Percentiles rank a stretch among this genome's conserved stretches.
These are phyloP conservation scores for Allomyces arbusculus DNA, from an alignment of 192 early-diverging fungal species.

Conservation along the genomic window DNA sequence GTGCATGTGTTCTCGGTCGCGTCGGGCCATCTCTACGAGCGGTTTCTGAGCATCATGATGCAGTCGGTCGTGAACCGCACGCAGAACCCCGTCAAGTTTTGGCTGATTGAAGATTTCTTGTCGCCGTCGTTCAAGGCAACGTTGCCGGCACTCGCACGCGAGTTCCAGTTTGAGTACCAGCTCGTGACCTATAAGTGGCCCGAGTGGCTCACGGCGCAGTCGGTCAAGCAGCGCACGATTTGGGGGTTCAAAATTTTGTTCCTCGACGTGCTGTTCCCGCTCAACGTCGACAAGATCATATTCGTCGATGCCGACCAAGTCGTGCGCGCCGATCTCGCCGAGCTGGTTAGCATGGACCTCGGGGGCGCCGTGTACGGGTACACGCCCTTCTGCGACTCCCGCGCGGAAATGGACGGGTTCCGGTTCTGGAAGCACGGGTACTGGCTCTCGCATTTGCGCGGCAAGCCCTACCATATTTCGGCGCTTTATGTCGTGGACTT, in stretches of 20 bases:
- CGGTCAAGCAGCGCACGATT: constrained; percentile 88
- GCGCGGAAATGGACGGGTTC: constrained; percentile 86
- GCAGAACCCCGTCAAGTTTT: constrained; percentile 82
- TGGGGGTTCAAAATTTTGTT: constrained; percentile 99
- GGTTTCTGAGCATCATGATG: constrained; percentile 95
- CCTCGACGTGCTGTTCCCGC: constrained; percentile 89
- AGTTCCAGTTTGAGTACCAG: constrained; percentile 80
- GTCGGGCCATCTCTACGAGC: constrained; percentile 86
- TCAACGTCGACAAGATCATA: constrained; percentile 78
- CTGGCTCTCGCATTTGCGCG: constrained; percentile 73
- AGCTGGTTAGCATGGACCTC: constrained; percentile 80
- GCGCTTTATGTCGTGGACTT: constrained; percentile 95
- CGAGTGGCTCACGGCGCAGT: constrained; percentile 77
- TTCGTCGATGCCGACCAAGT: constrained; percentile 99
- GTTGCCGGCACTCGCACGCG: constrained; percentile 65
- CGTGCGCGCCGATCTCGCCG: constrained; percentile 83
- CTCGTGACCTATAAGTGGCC: constrained; percentile 98
- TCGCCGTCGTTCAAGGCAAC: constrained; percentile 82
- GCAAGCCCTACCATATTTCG: constrained; percentile 85
- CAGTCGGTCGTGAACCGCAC: constrained; percentile 74
- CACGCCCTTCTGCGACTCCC: constrained; percentile 83
- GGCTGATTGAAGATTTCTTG: constrained; percentile 95
- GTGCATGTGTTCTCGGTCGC: constrained; percentile 98
- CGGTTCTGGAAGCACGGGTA: constrained; percentile 96
- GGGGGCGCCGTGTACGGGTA: constrained; percentile 89